Conservation (phyloP, 179 eudicot genomes). For the Nepenthes alata region DNA sequence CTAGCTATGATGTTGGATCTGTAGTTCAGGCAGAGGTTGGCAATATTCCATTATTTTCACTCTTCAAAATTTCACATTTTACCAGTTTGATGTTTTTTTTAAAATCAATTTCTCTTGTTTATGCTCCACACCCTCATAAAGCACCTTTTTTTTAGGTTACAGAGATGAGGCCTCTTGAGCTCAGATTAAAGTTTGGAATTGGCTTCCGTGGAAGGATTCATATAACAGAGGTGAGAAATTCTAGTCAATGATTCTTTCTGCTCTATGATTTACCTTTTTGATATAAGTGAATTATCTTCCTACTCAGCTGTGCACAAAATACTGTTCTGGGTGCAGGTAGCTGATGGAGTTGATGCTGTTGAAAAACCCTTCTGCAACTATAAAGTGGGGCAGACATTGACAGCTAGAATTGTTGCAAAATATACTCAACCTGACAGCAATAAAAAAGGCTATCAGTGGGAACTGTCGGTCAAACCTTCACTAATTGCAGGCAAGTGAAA, state of each 20-base stretch:
- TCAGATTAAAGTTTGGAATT: constrained; percentile 75
- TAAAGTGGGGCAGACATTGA: constrained; percentile 67
- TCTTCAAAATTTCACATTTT: not conserved
- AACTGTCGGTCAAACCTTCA: constrained; percentile 69
- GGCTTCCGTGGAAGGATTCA: constrained; percentile 74
- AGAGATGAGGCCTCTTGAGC: constrained; percentile 79
- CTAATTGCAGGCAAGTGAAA: constrained; percentile 40
- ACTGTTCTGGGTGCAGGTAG: constrained; percentile 23
- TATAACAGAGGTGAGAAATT: constrained; percentile 57
- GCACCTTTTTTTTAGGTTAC: constrained; percentile 31
- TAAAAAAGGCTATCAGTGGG: constrained; percentile 49
- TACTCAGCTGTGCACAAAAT: not conserved
- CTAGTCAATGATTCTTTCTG: not conserved
- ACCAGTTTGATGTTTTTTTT: not conserved
- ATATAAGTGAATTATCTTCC: not conserved
- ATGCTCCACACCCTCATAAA: not conserved
- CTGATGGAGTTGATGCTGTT: constrained; percentile 31
- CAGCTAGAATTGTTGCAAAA: constrained; percentile 65
- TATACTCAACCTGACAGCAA: constrained; percentile 23
- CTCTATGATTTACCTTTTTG: not conserved
- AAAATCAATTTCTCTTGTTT: not conserved
- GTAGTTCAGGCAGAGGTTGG: constrained; percentile 68
- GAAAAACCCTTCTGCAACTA: constrained; percentile 55
- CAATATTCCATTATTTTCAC: not conserved
- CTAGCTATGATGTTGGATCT: constrained; percentile 63